Percentiles rank a stretch among this genome's conserved stretches.
phyloP scores from a whole-genome alignment of 2,329 filamentous ascomycete species.

The Arthrinium phaeospermum region DNA sequence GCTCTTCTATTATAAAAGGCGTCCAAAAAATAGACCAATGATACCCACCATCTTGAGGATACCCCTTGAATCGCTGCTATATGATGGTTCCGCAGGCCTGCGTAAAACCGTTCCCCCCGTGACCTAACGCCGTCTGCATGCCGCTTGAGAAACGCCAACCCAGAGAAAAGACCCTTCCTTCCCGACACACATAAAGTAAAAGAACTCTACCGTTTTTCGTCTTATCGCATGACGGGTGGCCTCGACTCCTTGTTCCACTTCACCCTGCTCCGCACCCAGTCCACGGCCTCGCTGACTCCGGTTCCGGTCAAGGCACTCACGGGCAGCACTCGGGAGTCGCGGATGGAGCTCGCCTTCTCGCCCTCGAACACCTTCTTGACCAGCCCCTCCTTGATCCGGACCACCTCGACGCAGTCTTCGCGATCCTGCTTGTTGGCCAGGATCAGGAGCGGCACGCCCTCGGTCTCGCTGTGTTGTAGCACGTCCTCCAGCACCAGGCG shows the following conservation, averaged over 20 bases:
- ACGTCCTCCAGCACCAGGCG: slow-evolving; percentile 88
- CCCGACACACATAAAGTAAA: not conserved
- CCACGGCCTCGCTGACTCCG: slow-evolving; percentile 93
- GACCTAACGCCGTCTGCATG: slow-evolving; percentile 31
- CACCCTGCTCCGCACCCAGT: slow-evolving; percentile 90
- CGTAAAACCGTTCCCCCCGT: slow-evolving; percentile 24
- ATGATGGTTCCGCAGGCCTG: not conserved
- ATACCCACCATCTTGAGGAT: slow-evolving; percentile 41
- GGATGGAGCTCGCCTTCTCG: slow-evolving; percentile 82
- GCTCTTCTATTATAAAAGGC: slow-evolving; percentile 22
- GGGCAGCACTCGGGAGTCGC: slow-evolving; percentile 89
- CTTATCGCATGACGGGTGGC: slow-evolving; percentile 86
- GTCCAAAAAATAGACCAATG: slow-evolving; percentile 29
- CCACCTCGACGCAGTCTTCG: slow-evolving; percentile 97
- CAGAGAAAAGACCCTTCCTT: not conserved
- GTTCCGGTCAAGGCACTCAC: slow-evolving; percentile 88
- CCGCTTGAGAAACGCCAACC: slow-evolving; percentile 17
- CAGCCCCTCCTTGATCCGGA: slow-evolving; percentile 94
- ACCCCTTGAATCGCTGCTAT: slow-evolving; percentile 15
- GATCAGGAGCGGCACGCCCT: slow-evolving; percentile 89
- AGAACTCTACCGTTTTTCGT: not conserved
- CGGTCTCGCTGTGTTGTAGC: slow-evolving; percentile 83
- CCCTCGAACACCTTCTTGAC: slow-evolving; percentile 96
- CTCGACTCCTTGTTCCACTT: slow-evolving; percentile 96
- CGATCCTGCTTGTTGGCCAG: slow-evolving; percentile 97